These are phyloP conservation scores for Komagataella populi DNA, from an alignment of 805 yeast genomes.

Conservation along the genomic window DNA sequence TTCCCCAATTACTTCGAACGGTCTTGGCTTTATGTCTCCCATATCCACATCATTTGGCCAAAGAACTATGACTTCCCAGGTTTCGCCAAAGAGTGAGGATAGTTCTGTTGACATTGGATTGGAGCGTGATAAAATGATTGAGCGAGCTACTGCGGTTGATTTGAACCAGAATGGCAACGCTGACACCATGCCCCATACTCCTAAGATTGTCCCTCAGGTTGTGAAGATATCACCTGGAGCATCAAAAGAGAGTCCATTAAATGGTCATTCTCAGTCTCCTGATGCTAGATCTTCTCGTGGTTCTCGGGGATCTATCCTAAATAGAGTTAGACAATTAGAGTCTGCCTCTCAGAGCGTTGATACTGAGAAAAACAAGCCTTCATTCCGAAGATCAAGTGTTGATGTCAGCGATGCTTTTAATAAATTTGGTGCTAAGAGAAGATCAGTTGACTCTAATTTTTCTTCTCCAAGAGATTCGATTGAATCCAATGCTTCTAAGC, in stretches of 20 bases:
- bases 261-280: neutral
- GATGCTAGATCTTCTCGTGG: neutral
- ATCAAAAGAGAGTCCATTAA: neutral
- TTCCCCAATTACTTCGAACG: neutral
- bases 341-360: neutral
- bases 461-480: neutral
- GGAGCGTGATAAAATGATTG: neutral
- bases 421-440: constrained; percentile 17
- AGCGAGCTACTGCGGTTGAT: neutral
- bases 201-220: neutral
- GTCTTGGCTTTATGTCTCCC: neutral
- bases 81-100: neutral
- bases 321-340: constrained; percentile 4
- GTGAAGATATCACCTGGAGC: neutral
- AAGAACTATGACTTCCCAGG: neutral
- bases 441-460: constrained; percentile 1
- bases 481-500: neutral
- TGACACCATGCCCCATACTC: neutral
- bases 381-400: neutral
- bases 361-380: neutral
- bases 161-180: neutral
- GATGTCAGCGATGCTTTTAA: constrained; percentile 12
- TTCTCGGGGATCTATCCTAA: neutral
- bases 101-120: neutral
- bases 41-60: neutral